A percentile compares a stretch with the other conserved stretches of the same genome.
Evolutionary conservation across 768 basidiomycete species (phyloP).

Genomic region (Tricholomella constricta): DNA sequence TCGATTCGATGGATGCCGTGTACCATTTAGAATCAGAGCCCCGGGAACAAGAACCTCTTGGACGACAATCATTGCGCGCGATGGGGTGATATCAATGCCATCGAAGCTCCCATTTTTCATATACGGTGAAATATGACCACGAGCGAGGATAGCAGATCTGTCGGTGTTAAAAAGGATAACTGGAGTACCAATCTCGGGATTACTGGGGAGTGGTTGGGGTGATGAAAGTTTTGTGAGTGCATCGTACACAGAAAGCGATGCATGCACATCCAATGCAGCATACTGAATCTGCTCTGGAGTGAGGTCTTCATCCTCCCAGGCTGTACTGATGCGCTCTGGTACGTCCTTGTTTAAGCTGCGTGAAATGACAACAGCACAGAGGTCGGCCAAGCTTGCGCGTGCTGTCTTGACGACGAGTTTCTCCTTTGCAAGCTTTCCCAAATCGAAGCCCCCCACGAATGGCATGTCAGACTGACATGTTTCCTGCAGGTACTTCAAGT

Average conservation of each 20-base stretch:
- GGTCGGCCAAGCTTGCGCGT: conserved; percentile 27
- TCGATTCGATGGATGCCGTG: neutral
- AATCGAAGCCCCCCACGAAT: conserved; percentile 30
- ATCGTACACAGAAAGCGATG: conserved; percentile 14
- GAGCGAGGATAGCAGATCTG: neutral
- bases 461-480: conserved; percentile 1
- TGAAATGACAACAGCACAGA: conserved; percentile 27
- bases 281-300: conserved; percentile 18
- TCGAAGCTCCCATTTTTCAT: neutral
- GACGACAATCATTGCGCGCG: neutral
- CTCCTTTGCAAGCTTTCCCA: conserved; percentile 31
- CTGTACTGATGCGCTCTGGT: conserved; percentile 17
- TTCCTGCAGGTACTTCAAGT: conserved; percentile 2
- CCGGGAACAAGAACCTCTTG: neutral
- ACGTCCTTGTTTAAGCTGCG: conserved; percentile 23
- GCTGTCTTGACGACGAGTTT: conserved; percentile 18
- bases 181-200: neutral
- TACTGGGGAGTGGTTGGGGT: neutral
- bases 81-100: neutral
- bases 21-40: neutral
- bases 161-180: conserved; percentile 1
- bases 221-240: conserved; percentile 7
- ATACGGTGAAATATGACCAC: neutral
- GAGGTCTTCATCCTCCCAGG: conserved; percentile 19
- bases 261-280: conserved; percentile 24